These are phyloP conservation scores for Colletotrichum sp. DNA, from an alignment of 2,329 filamentous ascomycete genomes.

Conservation along the genomic window DNA sequence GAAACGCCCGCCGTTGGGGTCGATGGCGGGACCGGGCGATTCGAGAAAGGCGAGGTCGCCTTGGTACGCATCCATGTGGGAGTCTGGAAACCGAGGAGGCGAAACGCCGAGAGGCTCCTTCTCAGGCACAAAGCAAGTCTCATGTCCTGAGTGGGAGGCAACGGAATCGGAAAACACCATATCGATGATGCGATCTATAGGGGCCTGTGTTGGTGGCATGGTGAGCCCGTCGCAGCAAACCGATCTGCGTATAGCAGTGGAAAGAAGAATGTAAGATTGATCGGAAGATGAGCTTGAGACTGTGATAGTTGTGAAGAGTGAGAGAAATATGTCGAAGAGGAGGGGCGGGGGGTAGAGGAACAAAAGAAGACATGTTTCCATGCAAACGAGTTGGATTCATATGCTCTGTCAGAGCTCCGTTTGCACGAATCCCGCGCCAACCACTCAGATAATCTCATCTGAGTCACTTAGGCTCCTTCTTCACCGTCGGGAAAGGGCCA, in stretches of 20 bases:
- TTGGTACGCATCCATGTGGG: neutral
- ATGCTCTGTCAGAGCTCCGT: neutral
- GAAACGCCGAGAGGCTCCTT: accelerated
- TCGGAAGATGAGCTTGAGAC: neutral
- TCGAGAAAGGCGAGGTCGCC: neutral
- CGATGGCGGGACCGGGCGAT: neutral
- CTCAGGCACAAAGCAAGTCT: neutral
- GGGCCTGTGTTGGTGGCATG: accelerated
- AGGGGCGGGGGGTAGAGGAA: neutral
- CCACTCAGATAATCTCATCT: neutral
- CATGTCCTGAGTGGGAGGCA: accelerated
- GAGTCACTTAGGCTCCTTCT: neutral
- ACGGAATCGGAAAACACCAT: accelerated
- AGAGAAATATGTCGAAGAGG: neutral
- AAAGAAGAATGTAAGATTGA: neutral
- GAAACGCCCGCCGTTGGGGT: accelerated
- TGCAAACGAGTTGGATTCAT: neutral
- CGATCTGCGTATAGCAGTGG: neutral
- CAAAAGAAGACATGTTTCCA: neutral
- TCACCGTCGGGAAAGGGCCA: neutral
- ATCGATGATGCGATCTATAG: neutral
- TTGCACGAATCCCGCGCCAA: neutral
- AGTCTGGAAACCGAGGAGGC: neutral
- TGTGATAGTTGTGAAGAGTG: neutral
- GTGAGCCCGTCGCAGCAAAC: accelerated